These are phyloP conservation scores for Nicotiana sylvestris DNA, from an alignment of 257 asterid genomes.

Conservation along the genomic window DNA sequence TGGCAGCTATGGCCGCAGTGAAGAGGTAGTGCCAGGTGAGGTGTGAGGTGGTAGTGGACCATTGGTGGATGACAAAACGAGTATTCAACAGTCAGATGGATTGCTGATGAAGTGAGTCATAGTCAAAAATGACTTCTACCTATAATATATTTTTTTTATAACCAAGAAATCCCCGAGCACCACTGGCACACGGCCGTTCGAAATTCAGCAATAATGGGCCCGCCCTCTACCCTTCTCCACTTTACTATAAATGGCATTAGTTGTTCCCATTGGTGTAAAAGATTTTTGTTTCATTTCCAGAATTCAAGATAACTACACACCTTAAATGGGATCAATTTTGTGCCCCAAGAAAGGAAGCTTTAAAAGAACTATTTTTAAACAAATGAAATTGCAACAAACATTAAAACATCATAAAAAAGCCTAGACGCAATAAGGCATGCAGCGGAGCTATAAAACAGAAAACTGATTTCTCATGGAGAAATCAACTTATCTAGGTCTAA, in stretches of 20 bases:
- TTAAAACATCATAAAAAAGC: background rate
- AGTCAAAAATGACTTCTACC: background rate
- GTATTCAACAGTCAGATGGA: background rate
- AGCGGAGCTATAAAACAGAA: background rate
- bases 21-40: constrained; percentile 4
- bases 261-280: background rate
- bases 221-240: too few species aligned
- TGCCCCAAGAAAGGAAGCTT: background rate
- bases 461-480: background rate
- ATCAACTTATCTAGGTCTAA: background rate
- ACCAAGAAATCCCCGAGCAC: too few species aligned
- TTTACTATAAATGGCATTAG: background rate
- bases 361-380: background rate
- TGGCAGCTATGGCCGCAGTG: background rate
- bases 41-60: background rate
- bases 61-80: background rate
- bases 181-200: too few species aligned
- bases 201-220: too few species aligned
- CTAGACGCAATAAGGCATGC: background rate
- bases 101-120: background rate
- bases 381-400: background rate
- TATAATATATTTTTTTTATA: too few species aligned
- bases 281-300: background rate
- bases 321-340: constrained; percentile 1
- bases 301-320: background rate